Conservation (phyloP, 2,329 filamentous ascomycete genomes). For the Arthrobotrys musiformis region DNA sequence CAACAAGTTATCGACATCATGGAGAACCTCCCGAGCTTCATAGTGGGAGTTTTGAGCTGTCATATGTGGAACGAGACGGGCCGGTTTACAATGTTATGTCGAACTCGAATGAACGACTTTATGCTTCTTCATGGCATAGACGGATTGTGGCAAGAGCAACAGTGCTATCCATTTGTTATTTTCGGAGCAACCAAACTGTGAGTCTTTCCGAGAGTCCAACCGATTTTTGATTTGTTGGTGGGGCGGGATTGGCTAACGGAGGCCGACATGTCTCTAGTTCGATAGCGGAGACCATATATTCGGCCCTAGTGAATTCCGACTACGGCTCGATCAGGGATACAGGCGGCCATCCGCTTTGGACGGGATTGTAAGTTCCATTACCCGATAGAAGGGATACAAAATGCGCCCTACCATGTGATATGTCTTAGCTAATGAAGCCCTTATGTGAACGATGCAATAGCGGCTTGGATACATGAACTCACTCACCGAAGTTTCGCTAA, state of each 20-base stretch:
- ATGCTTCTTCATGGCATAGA: slow-evolving; percentile 54
- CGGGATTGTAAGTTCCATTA: slow-evolving; percentile 49
- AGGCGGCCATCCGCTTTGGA: slow-evolving; percentile 53
- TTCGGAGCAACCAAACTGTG: slow-evolving; percentile 53
- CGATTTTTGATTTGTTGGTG: neutral
- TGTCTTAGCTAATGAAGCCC: slow-evolving; percentile 53
- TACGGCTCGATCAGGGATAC: slow-evolving; percentile 53
- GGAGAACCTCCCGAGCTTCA: slow-evolving; percentile 49
- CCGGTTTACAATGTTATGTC: slow-evolving; percentile 53
- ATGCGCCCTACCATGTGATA: slow-evolving; percentile 30
- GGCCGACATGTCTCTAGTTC: slow-evolving; percentile 23
- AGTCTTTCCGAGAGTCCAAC: slow-evolving; percentile 7
- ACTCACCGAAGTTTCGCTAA: slow-evolving; percentile 54
- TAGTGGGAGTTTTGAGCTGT: slow-evolving; percentile 49
- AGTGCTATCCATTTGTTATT: slow-evolving; percentile 52
- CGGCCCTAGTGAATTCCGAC: slow-evolving; percentile 53
- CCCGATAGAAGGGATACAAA: slow-evolving; percentile 19
- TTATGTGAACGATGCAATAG: slow-evolving; percentile 47
- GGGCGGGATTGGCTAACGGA: slow-evolving; percentile 22
- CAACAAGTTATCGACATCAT: slow-evolving; percentile 49
- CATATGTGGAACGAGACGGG: slow-evolving; percentile 55
- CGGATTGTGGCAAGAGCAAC: slow-evolving; percentile 53
- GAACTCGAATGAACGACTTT: slow-evolving; percentile 52
- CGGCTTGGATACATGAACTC: slow-evolving; percentile 53
- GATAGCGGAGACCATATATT: slow-evolving; percentile 53